These are phyloP conservation scores for Saxispiralis lemnorum DNA, from an alignment of 495 filamentous ascomycete species.

Conservation along the genomic window DNA sequence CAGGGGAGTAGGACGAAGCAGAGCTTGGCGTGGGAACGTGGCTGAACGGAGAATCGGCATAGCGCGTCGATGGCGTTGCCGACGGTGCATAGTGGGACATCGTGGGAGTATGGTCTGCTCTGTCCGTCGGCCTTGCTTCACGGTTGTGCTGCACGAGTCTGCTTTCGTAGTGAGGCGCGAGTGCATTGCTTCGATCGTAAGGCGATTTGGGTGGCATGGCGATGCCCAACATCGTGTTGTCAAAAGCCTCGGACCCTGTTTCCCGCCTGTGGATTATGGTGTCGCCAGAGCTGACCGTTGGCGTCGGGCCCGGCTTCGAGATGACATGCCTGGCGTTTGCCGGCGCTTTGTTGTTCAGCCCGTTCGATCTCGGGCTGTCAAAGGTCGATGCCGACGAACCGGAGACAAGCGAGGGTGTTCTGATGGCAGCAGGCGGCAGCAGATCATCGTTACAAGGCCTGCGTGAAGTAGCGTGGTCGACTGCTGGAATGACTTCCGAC, in stretches of 20 bases:
- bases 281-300: not conserved
- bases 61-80: conserved; percentile 73
- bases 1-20: conserved; percentile 85
- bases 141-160: not conserved
- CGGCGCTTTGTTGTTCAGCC: conserved; percentile 21
- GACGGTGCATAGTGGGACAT: conserved; percentile 20
- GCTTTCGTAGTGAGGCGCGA: not conserved
- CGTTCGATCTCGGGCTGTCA: conserved; percentile 23
- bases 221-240: conserved; percentile 22
- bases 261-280: conserved; percentile 11
- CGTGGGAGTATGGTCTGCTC: conserved; percentile 4
- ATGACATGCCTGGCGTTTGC: conserved; percentile 15
- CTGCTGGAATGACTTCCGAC: conserved; percentile 1
- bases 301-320: conserved; percentile 12
- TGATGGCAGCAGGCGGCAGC: conserved; percentile 5
- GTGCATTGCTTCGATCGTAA: not conserved
- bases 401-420: conserved; percentile 25
- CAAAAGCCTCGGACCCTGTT: conserved; percentile 14
- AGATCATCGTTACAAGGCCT: not conserved
- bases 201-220: conserved; percentile 19
- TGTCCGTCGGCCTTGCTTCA: not conserved
- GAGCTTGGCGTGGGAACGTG: conserved; percentile 89
- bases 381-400: conserved; percentile 24
- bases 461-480: not conserved
- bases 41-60: conserved; percentile 88